Conservation (phyloP, 1,139 yeast genomes). For the Pichia sp. region DNA sequence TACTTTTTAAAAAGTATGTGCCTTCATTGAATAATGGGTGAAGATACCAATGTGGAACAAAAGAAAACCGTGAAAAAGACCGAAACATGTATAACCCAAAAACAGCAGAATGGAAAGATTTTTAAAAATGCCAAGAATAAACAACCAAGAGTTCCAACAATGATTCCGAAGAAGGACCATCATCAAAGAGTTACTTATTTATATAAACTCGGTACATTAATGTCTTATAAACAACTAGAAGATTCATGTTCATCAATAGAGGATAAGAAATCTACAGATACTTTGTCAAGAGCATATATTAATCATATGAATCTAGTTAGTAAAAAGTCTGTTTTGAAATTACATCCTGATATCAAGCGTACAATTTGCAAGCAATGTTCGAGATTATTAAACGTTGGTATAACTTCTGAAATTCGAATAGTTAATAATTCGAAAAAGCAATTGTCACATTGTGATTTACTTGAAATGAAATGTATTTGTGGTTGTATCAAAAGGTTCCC, state of each 20-base stretch:
- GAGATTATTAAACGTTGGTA: conserved; percentile 43
- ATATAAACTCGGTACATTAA: conserved; percentile 42
- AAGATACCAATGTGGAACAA: too few species aligned
- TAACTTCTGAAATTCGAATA: conserved; percentile 31
- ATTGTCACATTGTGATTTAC: conserved; percentile 27
- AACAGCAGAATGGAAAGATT: neutral
- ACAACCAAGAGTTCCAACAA: conserved; percentile 23
- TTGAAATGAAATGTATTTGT: conserved; percentile 34
- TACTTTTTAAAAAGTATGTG: too few species aligned
- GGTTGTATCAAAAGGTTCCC: conserved; percentile 35
- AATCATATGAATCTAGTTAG: conserved; percentile 47
- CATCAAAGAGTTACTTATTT: conserved; percentile 52
- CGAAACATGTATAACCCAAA: neutral
- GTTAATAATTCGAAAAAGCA: conserved; percentile 27
- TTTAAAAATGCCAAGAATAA: conserved; percentile 3
- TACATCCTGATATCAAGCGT: conserved; percentile 58
- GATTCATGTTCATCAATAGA: neutral
- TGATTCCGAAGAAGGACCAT: conserved; percentile 51
- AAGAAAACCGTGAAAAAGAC: too few species aligned
- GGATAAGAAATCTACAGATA: conserved; percentile 20
- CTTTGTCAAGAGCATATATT: conserved; percentile 45
- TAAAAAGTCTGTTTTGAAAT: conserved; percentile 55
- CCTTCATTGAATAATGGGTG: too few species aligned
- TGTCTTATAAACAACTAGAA: conserved; percentile 17
- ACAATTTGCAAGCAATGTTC: conserved; percentile 56